phyloP scores from a whole-genome alignment of 306 rosid species.

The Oxytropis ochrocephala region DNA sequence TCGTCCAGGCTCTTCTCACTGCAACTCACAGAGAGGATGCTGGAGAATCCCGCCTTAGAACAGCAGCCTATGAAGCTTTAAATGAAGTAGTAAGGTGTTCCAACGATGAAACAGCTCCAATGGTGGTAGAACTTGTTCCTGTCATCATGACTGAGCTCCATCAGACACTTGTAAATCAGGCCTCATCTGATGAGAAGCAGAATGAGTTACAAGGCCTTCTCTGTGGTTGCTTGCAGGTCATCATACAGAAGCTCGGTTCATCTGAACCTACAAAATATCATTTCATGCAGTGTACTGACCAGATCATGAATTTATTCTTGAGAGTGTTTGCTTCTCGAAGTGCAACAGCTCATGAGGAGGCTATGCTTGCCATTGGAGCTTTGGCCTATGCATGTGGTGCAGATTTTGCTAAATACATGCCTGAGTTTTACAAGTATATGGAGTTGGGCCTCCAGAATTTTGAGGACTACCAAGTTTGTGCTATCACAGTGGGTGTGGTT shows the following conservation, averaged over 20 bases:
- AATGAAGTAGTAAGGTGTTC: constrained; percentile 96
- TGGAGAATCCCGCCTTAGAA: constrained; percentile 84
- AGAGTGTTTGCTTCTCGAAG: constrained; percentile 86
- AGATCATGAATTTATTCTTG: constrained; percentile 76
- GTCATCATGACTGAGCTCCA: constrained; percentile 76
- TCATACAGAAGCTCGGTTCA: constrained; percentile 85
- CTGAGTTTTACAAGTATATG: constrained; percentile 66
- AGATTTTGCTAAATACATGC: constrained; percentile 80
- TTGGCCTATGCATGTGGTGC: constrained; percentile 76
- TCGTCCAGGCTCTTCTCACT: constrained; percentile 67
- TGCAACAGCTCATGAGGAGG: constrained; percentile 98
- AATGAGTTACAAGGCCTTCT: constrained; percentile 92
- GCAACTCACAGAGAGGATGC: constrained; percentile 86
- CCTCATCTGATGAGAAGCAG: constrained; percentile 71
- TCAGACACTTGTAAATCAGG: constrained; percentile 72
- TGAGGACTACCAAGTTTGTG: constrained; percentile 95
- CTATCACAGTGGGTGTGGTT: constrained; percentile 90
- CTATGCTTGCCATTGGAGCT: constrained; percentile 98
- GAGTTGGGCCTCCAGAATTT: constrained; percentile 96
- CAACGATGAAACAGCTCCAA: constrained; percentile 73
- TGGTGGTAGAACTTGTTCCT: constrained; percentile 75
- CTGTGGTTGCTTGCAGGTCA: constrained; percentile 97
- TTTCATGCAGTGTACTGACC: constrained; percentile 78
- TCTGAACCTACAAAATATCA: constrained; percentile 63
- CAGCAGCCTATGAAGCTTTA: constrained; percentile 89